phyloP scores from a whole-genome alignment of 1,284 basidiomycete species.

The Neonothopanus nambi region DNA sequence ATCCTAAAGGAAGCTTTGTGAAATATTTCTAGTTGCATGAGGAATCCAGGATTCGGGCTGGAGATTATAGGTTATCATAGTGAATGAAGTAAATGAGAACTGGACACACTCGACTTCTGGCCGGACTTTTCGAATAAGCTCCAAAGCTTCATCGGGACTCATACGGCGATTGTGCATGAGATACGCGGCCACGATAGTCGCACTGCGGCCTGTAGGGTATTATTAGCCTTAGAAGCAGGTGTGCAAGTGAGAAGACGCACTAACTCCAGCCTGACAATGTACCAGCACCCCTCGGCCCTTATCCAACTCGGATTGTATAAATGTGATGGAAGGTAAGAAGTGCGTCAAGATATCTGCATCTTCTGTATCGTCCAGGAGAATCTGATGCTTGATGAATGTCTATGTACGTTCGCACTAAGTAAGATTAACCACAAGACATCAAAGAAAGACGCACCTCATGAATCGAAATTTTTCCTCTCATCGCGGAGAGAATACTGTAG shows the following conservation, averaged over 20 bases:
- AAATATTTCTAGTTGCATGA: conserved; percentile 77
- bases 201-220: conserved; percentile 63
- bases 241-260: conserved; percentile 45
- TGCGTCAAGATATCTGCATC: conserved; percentile 76
- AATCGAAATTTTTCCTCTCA: conserved; percentile 68
- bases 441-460: conserved; percentile 49
- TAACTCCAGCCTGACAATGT: conserved; percentile 86
- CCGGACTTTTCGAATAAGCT: conserved; percentile 63
- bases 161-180: conserved; percentile 75
- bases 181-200: conserved; percentile 81
- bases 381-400: conserved; percentile 73
- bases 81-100: not conserved
- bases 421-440: not conserved
- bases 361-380: conserved; percentile 69
- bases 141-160: conserved; percentile 66
- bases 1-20: conserved; percentile 71
- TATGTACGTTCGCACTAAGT: conserved; percentile 25
- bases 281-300: conserved; percentile 78
- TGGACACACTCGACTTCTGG: conserved; percentile 66
- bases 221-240: not conserved
- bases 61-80: conserved; percentile 5
- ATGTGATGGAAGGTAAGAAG: conserved; percentile 74
- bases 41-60: conserved; percentile 81
- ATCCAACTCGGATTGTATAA: conserved; percentile 76
- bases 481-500: conserved; percentile 67